Evolutionary conservation across 1,284 basidiomycete species (phyloP).

Genomic region (Albatrellus sp.): DNA sequence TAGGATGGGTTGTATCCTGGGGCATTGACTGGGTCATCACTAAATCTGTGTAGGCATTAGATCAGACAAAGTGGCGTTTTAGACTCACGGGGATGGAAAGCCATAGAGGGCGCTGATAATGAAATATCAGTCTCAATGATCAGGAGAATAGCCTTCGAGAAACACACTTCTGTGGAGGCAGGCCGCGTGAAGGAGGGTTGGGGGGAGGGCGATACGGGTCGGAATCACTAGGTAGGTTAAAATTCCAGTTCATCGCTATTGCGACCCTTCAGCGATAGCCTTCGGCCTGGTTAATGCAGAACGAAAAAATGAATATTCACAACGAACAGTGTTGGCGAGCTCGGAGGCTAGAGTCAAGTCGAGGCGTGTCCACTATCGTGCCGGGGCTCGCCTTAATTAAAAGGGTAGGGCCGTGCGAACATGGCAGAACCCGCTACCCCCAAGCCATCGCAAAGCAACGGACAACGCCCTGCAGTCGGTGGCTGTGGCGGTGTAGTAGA

Average conservation of each 20-base stretch:
- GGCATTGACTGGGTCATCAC: slow-evolving; percentile 11
- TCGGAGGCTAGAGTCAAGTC: too few species aligned
- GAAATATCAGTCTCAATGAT: background rate
- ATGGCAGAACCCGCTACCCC: too few species aligned
- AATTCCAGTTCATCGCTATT: slow-evolving; percentile 6
- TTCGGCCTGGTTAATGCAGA: too few species aligned
- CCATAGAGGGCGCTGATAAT: slow-evolving; percentile 9
- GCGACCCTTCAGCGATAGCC: background rate
- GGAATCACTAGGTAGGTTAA: slow-evolving; percentile 3
- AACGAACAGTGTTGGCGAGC: too few species aligned
- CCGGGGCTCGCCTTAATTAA: too few species aligned
- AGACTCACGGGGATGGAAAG: slow-evolving; percentile 2
- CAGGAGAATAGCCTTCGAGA: background rate
- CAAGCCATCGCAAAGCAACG: too few species aligned
- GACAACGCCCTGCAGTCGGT: too few species aligned
- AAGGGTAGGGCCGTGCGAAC: too few species aligned
- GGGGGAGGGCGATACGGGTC: slow-evolving; percentile 8
- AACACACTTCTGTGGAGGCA: slow-evolving; percentile 2
- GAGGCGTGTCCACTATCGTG: too few species aligned
- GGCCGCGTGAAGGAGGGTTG: slow-evolving; percentile 9
- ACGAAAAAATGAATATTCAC: too few species aligned
- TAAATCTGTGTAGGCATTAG: slow-evolving; percentile 7
- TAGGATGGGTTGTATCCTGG: slow-evolving; percentile 15
- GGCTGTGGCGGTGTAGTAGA: too few species aligned
- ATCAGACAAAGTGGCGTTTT: slow-evolving; percentile 8